Evolutionary conservation across 768 basidiomycete genomes (phyloP).

Genomic region (Trametes elegans): DNA sequence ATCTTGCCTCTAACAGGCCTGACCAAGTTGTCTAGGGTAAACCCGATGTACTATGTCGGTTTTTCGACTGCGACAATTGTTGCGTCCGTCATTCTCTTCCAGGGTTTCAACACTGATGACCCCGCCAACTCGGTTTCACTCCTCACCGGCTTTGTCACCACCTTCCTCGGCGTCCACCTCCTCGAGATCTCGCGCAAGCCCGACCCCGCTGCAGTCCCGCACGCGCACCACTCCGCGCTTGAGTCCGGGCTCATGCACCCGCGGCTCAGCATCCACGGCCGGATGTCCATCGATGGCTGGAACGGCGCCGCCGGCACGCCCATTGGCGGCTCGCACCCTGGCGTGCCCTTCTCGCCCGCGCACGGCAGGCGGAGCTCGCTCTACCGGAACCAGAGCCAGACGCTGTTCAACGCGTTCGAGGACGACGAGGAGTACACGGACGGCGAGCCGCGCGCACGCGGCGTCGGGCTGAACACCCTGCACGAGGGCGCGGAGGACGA

Average conservation of each 20-base stretch:
- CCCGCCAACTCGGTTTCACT: conserved; percentile 83
- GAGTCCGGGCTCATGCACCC: conserved; percentile 74
- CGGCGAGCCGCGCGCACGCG: conserved; percentile 28
- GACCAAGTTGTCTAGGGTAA: conserved; percentile 62
- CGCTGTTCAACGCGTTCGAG: conserved; percentile 78
- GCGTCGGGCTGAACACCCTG: conserved; percentile 59
- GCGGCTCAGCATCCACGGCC: conserved; percentile 75
- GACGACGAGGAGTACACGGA: conserved; percentile 57
- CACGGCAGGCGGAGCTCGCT: conserved; percentile 68
- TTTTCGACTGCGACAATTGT: conserved; percentile 93
- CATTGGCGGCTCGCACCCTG: conserved; percentile 26
- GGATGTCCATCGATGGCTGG: conserved; percentile 82
- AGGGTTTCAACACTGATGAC: conserved; percentile 91
- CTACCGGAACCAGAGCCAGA: conserved; percentile 61
- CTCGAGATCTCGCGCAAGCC: conserved; percentile 75
- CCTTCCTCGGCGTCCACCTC: conserved; percentile 96
- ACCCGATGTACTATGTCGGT: conserved; percentile 97
- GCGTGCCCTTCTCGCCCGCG: conserved; percentile 30
- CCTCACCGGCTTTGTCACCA: conserved; percentile 85
- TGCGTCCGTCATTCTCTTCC: conserved; percentile 94
- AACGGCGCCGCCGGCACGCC: conserved; percentile 37
- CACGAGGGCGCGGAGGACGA: conserved; percentile 61
- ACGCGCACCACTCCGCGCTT: conserved; percentile 47
- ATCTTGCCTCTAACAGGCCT: not conserved
- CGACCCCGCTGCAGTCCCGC: conserved; percentile 36